Base-by-base conservation (phyloP, 345 rosid species). In the Hirschfeldia incana region DNA sequence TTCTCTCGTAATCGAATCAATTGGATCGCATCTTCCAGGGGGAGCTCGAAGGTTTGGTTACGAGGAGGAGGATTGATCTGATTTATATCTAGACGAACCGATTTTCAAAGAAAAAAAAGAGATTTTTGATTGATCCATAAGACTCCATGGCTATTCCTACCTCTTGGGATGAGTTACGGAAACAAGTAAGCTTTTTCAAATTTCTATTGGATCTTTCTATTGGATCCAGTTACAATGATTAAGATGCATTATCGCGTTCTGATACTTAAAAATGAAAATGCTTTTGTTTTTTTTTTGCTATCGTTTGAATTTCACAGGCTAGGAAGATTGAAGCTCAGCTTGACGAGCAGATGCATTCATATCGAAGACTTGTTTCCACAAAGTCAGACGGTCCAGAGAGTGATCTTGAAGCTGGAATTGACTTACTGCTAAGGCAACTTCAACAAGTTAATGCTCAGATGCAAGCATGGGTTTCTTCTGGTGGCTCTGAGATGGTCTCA, bases 401-500 rank as follows among this genome's bases (percentile, higher is more conserved):
- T 79, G 93, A 93, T 80, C 87, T 89, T 53, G 98, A 93, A 88
- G 85, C 92, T 72, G 92, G 89, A 60, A 88, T 95, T 36, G 94
- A 89, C 42, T 76, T 84, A 51, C 70, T 90, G 4, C 76, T 95
- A 17, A 85, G 89, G 73, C 94, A 95, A 69, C 90, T 95, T 5
- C 94, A 91, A 70, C 92, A 93, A 83, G 97, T 93, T 21, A 90
- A 92, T 81, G 71, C 85, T 1, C 97, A 90, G 86, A 95, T 93
- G 99, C 90, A 95, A 87, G 97, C 88, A 15, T 95, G 94, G 98
- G 98, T 95, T 1, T 93, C 97, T 79, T 90, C 98, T 4, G 97
- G 94, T 67, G 97, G 98, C 51, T 93, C 97, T 13, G 97, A 95
- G 83, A 95, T 91, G 97, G 99, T 95, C 83, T 95, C 99, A 26